Evolutionary conservation across 2,329 filamentous ascomycete species (phyloP).

Genomic region (Neophaeococcomyces aloes): DNA sequence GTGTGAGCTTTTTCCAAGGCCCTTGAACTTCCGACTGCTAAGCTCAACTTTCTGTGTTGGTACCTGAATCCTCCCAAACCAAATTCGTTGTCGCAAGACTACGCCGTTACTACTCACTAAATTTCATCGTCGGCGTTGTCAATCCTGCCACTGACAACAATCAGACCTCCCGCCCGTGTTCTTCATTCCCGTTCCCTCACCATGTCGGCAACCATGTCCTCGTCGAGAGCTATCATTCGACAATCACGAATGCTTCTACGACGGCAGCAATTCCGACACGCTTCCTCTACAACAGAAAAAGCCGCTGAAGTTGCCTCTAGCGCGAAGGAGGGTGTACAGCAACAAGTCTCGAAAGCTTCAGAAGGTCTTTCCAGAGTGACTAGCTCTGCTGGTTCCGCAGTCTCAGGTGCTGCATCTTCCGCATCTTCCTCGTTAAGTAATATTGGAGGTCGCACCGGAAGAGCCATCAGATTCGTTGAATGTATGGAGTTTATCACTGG

Average conservation of each 20-base stretch:
- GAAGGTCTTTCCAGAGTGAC: constrained; percentile 75
- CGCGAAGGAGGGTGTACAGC: constrained; percentile 34
- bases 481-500: constrained; percentile 48
- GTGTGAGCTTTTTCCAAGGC: too few relatives aligned
- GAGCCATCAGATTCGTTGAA: constrained; percentile 68
- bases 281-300: constrained; percentile 34
- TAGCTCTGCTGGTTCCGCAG: constrained; percentile 66
- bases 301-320: constrained; percentile 34
- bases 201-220: constrained; percentile 30
- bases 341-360: constrained; percentile 52
- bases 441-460: constrained; percentile 74
- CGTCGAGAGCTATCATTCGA: constrained; percentile 36
- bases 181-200: constrained; percentile 20
- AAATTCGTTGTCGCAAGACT: not conserved
- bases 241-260: constrained; percentile 39
- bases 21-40: too few relatives aligned
- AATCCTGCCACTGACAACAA: not conserved
- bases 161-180: constrained; percentile 21
- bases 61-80: constrained; percentile 2
- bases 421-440: constrained; percentile 57
- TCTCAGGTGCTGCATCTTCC: constrained; percentile 61
- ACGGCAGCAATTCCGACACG: constrained; percentile 34
- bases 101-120: not conserved
- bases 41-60: too few relatives aligned
- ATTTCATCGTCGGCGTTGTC: not conserved